These are phyloP conservation scores for Aspergillus avenaceus DNA, from an alignment of 495 filamentous ascomycete species.

Conservation along the genomic window DNA sequence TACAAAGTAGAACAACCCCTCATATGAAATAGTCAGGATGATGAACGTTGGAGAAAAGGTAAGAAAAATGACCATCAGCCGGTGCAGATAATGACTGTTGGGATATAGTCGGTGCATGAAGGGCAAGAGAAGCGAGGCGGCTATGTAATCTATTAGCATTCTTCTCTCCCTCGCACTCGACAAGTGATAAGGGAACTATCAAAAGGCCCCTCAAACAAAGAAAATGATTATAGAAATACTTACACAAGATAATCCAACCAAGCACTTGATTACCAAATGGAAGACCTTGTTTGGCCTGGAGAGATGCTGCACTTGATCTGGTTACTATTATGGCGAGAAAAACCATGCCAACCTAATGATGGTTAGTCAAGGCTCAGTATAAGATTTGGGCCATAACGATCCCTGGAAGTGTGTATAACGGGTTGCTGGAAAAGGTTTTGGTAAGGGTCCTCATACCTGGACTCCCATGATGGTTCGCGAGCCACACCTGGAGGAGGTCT, in stretches of 20 bases:
- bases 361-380: slow-evolving; percentile 2
- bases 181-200: not conserved
- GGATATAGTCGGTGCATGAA: slow-evolving; percentile 76
- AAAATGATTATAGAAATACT: slow-evolving; percentile 18
- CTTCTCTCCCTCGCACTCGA: not conserved
- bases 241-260: slow-evolving; percentile 81
- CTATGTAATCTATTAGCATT: slow-evolving; percentile 31
- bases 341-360: slow-evolving; percentile 67
- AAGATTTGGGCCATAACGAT: too few relatives aligned
- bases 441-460: slow-evolving; percentile 36
- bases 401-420: too few relatives aligned
- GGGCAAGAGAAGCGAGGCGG: slow-evolving; percentile 73
- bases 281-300: slow-evolving; percentile 86
- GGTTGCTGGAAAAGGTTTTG: too few relatives aligned
- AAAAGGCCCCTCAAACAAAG: not conserved
- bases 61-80: slow-evolving; percentile 84
- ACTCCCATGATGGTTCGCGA: slow-evolving; percentile 52
- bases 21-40: slow-evolving; percentile 95
- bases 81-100: slow-evolving; percentile 85
- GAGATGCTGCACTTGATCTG: slow-evolving; percentile 68
- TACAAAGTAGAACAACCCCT: slow-evolving; percentile 91
- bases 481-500: slow-evolving; percentile 35
- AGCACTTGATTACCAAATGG: slow-evolving; percentile 83
- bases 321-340: slow-evolving; percentile 83
- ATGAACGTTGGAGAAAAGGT: slow-evolving; percentile 93